Evolutionary conservation across 163 green algal genomes (phyloP).

Genomic region (Chlorella variabilis): DNA sequence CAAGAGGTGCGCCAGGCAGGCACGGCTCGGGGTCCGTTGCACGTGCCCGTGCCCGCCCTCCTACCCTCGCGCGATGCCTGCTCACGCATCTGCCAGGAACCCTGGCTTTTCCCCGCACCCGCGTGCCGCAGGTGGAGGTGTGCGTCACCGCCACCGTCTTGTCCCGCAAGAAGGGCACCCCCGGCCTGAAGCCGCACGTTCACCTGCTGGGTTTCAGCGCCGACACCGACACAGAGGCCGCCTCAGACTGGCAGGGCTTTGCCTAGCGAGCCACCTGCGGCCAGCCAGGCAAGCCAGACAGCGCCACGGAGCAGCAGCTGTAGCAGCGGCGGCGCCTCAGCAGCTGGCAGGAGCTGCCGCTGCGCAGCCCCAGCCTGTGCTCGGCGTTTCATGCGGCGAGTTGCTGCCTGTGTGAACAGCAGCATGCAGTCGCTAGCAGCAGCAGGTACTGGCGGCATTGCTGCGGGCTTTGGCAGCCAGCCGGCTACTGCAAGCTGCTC

Average conservation of each 20-base stretch:
- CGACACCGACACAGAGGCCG: constrained; percentile 32
- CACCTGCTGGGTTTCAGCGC: constrained; percentile 27
- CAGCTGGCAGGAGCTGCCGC: too few species aligned
- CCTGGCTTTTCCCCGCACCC: too few species aligned
- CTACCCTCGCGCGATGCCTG: too few species aligned
- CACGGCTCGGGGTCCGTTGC: neutral
- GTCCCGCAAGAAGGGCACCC: constrained; percentile 28
- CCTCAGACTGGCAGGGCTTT: constrained; percentile 41
- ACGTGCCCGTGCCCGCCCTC: too few species aligned
- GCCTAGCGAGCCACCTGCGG: neutral
- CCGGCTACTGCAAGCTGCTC: too few species aligned
- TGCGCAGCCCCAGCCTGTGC: neutral
- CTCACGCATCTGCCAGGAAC: too few species aligned
- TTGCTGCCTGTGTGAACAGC: neutral
- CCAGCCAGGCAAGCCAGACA: neutral
- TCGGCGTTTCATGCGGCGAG: neutral
- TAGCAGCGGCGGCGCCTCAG: neutral
- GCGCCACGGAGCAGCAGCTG: neutral
- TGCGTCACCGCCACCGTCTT: constrained; percentile 24
- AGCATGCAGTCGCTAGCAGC: neutral
- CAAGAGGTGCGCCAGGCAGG: neutral
- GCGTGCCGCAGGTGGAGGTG: constrained; percentile 9
- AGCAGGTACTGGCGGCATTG: neutral
- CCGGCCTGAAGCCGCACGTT: constrained; percentile 24
- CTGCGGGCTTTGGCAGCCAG: neutral